Percentiles rank a stretch among this genome's conserved stretches.
Evolutionary conservation across 306 rosid species (phyloP).

Genomic region (Trifolium fragiferum): DNA sequence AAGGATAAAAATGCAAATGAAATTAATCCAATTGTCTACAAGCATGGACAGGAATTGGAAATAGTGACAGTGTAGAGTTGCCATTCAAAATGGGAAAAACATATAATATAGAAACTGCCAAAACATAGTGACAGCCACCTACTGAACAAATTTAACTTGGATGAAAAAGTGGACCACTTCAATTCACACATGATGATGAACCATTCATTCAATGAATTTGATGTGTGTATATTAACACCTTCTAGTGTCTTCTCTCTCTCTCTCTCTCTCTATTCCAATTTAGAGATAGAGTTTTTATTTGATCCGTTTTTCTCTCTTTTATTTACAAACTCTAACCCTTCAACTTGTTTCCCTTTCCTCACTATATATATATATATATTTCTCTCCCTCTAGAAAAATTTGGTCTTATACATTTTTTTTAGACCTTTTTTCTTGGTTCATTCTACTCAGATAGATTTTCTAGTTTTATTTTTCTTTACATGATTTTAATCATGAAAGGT

Average conservation of each 20-base stretch:
- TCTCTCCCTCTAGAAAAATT: neutral
- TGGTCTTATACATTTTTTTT: neutral
- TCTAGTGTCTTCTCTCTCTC: neutral
- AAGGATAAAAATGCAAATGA: neutral
- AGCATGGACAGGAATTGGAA: constrained; percentile 6
- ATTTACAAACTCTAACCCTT: neutral
- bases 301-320: constrained; percentile 43
- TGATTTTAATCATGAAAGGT: neutral
- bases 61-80: constrained; percentile 21
- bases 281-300: constrained; percentile 36
- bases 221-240: constrained; percentile 35
- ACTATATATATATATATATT: neutral
- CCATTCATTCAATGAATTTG: constrained; percentile 17
- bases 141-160: constrained; percentile 9
- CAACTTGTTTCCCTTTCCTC: neutral
- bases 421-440: neutral
- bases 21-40: neutral
- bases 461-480: neutral
- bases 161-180: constrained; percentile 1
- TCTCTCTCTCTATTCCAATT: constrained; percentile 3
- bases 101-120: constrained; percentile 45
- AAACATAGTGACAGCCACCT: constrained; percentile 24
- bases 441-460: neutral
- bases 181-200: neutral
- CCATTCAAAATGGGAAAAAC: constrained; percentile 24